Evolutionary conservation across 345 rosid genomes (phyloP).

Genomic region (Eucalyptus microcorys): DNA sequence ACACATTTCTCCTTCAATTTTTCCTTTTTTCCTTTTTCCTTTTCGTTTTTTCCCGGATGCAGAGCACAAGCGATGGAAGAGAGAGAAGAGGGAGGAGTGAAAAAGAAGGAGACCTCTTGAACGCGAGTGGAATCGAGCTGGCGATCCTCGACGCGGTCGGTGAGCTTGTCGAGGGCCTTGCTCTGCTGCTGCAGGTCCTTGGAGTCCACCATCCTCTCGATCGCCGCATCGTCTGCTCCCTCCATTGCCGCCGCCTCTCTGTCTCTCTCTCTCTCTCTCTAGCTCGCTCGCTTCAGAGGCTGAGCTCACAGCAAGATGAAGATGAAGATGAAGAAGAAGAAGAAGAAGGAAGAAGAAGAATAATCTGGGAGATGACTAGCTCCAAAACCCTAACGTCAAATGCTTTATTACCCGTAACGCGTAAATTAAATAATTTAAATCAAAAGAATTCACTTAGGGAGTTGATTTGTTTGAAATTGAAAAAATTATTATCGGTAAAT

Average conservation of each 20-base stretch:
- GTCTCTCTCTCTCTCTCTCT: background rate
- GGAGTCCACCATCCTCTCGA: conserved; percentile 54
- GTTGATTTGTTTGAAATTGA: background rate
- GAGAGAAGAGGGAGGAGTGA: background rate
- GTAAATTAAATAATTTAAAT: background rate
- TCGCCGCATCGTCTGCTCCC: conserved; percentile 57
- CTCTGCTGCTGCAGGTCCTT: conserved; percentile 96
- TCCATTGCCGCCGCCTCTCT: conserved; percentile 31
- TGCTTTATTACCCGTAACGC: background rate
- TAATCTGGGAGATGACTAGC: background rate
- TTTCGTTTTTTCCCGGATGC: background rate
- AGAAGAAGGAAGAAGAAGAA: background rate
- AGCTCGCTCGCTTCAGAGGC: background rate
- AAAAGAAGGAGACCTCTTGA: conserved; percentile 41
- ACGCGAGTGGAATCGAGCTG: conserved; percentile 95
- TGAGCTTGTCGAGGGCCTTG: conserved; percentile 96
- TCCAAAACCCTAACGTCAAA: background rate
- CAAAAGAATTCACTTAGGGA: background rate
- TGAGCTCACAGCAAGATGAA: background rate
- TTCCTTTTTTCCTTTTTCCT: fast-evolving
- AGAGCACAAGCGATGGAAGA: background rate
- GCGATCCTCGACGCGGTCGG: conserved; percentile 97
- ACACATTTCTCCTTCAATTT: background rate
- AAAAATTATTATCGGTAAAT: background rate
- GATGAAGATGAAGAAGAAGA: background rate